Evolutionary conservation across 2,329 filamentous ascomycete genomes (phyloP), one percentile per base, ranked within the genome.

Genomic region (Stagonosporopsis cucurbitacearum): DNA sequence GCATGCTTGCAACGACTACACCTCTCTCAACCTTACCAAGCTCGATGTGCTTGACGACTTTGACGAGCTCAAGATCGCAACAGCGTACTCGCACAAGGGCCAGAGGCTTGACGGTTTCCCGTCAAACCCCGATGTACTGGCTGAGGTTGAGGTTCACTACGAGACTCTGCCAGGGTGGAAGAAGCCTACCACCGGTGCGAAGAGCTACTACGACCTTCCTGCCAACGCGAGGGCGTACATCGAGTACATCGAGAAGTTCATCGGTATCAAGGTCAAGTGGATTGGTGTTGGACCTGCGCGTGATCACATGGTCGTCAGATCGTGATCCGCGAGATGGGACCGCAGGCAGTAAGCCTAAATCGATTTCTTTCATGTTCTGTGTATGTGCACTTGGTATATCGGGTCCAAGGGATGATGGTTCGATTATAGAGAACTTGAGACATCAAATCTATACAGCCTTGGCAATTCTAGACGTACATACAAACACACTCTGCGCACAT

Each of bases 41-140:
- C 82, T 90, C 20, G 88, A 91, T 65, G 82, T 92, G 33, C 81
- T 92, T 15, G 89, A 92, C 71, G 84, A 84, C 28, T 92, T 96
- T 72, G 81, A 84, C 9, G 87, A 86, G 68, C 84, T 96, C 76
- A 90, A 92, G 74, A 81, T 91, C 46, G 89, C 89, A 17, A 84
- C 89, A 13, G 86, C 85, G 2, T 96, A 96, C 78, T 79, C 79
- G 12, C 64, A 84, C 68, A 81, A 84, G 46, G 84, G 84, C 39
- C 70, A 83, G 67, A 77, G 78, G 51, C 74, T 89, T 11, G 79
- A 83, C 17, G 85, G 82, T 12, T 91, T 89, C 81, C 89, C 86
- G 4, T 86, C 87, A 7, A 84, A 89, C 66, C 80, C 86, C 15
- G 77, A 80, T 37, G 72, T 82, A 32, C 79, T 91, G 15, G 82